Base-by-base conservation (phyloP, 225 moss, liverwort and hornwort genomes). In the Straminergon stramineum region DNA sequence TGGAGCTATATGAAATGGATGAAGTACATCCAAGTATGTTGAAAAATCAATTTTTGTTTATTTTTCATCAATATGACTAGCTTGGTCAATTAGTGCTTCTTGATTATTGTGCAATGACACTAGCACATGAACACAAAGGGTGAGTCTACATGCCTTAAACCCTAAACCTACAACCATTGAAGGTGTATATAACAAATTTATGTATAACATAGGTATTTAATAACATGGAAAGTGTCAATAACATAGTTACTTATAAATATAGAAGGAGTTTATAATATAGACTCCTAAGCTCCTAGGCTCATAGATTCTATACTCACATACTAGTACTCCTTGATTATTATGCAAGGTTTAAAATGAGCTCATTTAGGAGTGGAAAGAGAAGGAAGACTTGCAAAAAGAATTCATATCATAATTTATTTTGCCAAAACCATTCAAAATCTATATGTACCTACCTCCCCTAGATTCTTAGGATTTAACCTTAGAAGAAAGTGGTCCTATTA, bases 361-460 rank as follows among this genome's bases (percentile, higher is more conserved):
- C 5, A 34, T 21, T 7, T 14, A 53, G 34, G 5, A 2, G 53
- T 53, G 34, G 8, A 8, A 53, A 14, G 18, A 31, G 1, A 17
- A 73, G 2, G 3, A 17, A 28, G 28, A 28, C 16, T 16, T 45
- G 10, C 3, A 74, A 74, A 74, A 41, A 7, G 27, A 74, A 13
- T 11, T 11, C 4, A 4, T 51, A 51, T 52, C 3, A 32, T 52
- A 13, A 32, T 34, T 10, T 52, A 52, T 76, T 51, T 52, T 14
- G 34, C 8, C 3, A 32, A 13, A 75, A 32, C 3, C 7, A 52
- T 13, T 22, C 34, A 13, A 76, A 76, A 52, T 76, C 5, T 5
- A 8, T 5, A 21, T 52, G 1, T 1, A 1, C 6, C 0, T 75
- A 1, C 4, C 1, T 48, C 20, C 4, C 1, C 8, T 76, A 20